Base-by-base conservation (phyloP, 345 rosid genomes). In the Bretschneidera sinensis region DNA sequence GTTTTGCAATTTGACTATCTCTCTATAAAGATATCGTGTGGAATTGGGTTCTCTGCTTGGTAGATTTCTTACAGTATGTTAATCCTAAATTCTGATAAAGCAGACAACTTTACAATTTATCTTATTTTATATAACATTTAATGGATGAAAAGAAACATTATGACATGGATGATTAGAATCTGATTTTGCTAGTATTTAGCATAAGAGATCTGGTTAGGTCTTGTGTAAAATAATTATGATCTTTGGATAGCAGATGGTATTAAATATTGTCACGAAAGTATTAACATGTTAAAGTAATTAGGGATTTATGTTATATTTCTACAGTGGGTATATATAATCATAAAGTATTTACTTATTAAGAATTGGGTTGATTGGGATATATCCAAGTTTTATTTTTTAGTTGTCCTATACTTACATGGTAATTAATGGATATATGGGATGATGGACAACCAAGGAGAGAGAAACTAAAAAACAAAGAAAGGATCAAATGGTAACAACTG, bases 21-120 rank as follows among this genome's bases (percentile, higher is more conserved):
- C n/a, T n/a, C n/a, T n/a, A n/a, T n/a, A n/a, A n/a, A n/a, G n/a
- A n/a, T n/a, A n/a, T n/a, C n/a, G 5, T 17, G 28, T 31, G 8
- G 55, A 47, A 55, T 18, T 34, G 21, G 24, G 0, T 28, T 21
- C 21, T 55, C 55, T 55, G 17, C 31, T 45, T 28, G 56, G 47
- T 34, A 33, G 47, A 54, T 13, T 58, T 48, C 43, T 50, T 18
- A 0, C 7, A 6, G 22, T 14, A 54, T 22, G 48, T 61, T 35
- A 31, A 24, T 51, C 13, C 56, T 50, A 64, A 61, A 39, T 4
- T 39, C 45, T 39, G 45, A 28, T 8, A 28, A 39, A 39, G 45
- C 45, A 39, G 15, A 1, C 45, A 39, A 8, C 33, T 28, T n/a
- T 2, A 28, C 16, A 14, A 14, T 39, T 5, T 14, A 39, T 1